Conservation (phyloP, 768 basidiomycete genomes). For the Amanita rubescens region DNA sequence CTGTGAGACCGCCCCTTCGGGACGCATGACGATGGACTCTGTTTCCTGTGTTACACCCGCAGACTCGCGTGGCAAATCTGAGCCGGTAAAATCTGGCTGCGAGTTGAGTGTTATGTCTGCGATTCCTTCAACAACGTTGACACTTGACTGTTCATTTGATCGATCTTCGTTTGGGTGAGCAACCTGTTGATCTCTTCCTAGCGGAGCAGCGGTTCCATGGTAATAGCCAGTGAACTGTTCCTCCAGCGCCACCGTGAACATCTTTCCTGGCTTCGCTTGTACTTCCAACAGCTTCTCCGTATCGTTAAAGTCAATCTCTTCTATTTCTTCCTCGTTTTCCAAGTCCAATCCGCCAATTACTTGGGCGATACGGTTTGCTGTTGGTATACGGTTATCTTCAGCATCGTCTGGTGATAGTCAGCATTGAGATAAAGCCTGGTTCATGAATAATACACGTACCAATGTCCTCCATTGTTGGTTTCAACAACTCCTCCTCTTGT, state of each 20-base stretch:
- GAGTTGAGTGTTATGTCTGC: slow-evolving; percentile 24
- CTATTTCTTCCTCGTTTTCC: slow-evolving; percentile 30
- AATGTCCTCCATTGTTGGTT: slow-evolving; percentile 43
- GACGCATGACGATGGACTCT: no score
- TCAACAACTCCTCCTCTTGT: slow-evolving; percentile 54
- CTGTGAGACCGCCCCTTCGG: neutral
- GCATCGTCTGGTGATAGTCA: slow-evolving; percentile 33
- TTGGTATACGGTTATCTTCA: slow-evolving; percentile 54
- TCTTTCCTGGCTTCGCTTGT: slow-evolving; percentile 11
- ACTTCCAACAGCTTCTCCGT: slow-evolving; percentile 39
- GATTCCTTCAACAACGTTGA: slow-evolving; percentile 23
- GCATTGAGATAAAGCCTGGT: neutral
- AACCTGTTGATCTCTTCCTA: neutral
- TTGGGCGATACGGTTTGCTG: slow-evolving; percentile 57
- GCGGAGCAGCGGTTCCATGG: neutral
- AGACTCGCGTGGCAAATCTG: no score
- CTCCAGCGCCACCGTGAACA: slow-evolving; percentile 2
- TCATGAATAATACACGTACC: slow-evolving; percentile 29
- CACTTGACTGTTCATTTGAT: neutral
- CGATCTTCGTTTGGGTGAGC: neutral
- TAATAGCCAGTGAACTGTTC: slow-evolving; percentile 11
- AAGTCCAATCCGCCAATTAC: slow-evolving; percentile 44
- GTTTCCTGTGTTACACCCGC: no score
- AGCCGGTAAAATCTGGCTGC: no score
- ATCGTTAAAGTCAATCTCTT: slow-evolving; percentile 64